Evolutionary conservation across 2,329 filamentous ascomycete species (phyloP), one percentile per base, ranked within the genome.

Genomic region (Scedosporium apiospermum): DNA sequence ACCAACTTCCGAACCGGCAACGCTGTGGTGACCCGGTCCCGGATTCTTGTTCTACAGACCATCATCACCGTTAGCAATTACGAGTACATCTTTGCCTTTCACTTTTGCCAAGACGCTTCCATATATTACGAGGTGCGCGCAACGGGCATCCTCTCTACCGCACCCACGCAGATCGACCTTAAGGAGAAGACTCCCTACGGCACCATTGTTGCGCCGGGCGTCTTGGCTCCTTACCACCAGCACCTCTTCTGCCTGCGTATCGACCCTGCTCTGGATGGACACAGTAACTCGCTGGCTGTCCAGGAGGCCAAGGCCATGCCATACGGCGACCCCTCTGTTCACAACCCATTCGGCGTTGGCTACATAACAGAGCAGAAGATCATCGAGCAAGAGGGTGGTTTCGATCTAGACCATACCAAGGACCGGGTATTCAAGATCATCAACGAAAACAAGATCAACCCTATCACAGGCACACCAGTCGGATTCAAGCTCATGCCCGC

Each of bases 51-150:
- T 21, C 74, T 88, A 30, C 85, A 87, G 58, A 85, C 82, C 67
- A 85, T 87, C 71, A 84, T 87, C 70, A 88, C 85, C 0, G 79
- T 87, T 9, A 82, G 82, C 62, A 88, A 88, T 74, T 88, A 88
- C 73, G 85, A 88, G 68, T 88, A 79, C 62, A 73, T 75, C 5
- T 74, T 76, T 51, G 71, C 75, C 0, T 76, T 74, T 63, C 70
- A 73, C 61, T 81, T 88, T 62, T 77, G 81, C 62, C 83, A 84
- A 49, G 79, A 81, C 5, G 85, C 80, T 0, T 69, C 69, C 1
- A 67, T 75, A 1, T 63, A 67, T n/a, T 74, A 73, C 42, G 74
- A 75, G 62, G 70, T 75, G 3, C 67, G 72, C 0, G 72, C 72
- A 0, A 76, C 74, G 0, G 82, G 79, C 0, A 80, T 87, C 63